These are phyloP conservation scores for Trypanosoma cruzi DNA, from an alignment of 208 protist species.

Conservation along the genomic window DNA sequence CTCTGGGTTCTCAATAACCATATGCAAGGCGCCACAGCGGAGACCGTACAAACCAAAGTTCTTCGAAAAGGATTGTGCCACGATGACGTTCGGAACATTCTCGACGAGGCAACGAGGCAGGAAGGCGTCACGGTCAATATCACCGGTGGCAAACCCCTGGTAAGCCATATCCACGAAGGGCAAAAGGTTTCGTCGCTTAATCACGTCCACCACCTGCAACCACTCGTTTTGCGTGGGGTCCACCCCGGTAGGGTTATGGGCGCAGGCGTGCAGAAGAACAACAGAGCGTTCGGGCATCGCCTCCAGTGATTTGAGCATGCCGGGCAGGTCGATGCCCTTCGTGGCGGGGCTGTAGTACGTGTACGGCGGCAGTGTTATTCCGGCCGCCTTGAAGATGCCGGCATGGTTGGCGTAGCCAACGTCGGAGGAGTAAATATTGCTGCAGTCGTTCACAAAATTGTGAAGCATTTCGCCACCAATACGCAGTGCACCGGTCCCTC, in stretches of 20 bases:
- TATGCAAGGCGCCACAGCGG: constrained; percentile 89
- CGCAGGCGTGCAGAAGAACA: constrained; percentile 97
- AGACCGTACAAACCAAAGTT: constrained; percentile 98
- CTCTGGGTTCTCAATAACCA: constrained; percentile 60
- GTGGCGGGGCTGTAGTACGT: constrained; percentile 74
- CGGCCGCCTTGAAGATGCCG: constrained; percentile 61
- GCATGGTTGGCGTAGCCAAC: constrained; percentile 84
- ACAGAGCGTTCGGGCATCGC: constrained; percentile 73
- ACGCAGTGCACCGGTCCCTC: constrained; percentile 81
- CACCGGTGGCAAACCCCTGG: constrained; percentile 96
- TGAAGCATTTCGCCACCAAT: constrained; percentile 66
- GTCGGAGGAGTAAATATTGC: constrained; percentile 47
- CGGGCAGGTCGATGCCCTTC: constrained; percentile 65
- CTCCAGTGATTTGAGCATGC: constrained; percentile 65
- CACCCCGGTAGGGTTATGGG: constrained; percentile 98
- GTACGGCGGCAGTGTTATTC: constrained; percentile 51
- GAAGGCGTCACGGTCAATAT: constrained; percentile 91
- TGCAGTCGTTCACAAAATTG: constrained; percentile 40
- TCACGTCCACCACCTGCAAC: constrained; percentile 82
- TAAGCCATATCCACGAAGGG: constrained; percentile 96
- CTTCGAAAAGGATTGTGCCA: constrained; percentile 97
- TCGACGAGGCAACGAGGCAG: constrained; percentile 63
- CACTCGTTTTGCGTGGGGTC: constrained; percentile 96
- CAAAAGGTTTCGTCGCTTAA: constrained; percentile 76
- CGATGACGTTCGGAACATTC: constrained; percentile 72